Conservation (phyloP, 805 yeast genomes). For the Candida maltosa region DNA sequence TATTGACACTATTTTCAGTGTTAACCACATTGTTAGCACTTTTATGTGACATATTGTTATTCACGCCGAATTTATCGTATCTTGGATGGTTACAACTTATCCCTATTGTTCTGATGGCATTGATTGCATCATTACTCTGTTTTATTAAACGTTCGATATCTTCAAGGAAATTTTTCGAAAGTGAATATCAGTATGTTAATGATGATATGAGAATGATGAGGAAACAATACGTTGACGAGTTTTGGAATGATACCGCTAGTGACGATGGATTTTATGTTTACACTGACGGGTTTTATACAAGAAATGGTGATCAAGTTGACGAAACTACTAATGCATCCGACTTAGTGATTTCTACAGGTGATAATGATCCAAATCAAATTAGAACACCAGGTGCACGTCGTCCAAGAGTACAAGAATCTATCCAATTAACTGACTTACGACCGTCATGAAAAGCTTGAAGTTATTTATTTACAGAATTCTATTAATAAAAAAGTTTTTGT, state of each 20-base stretch:
- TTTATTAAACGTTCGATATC: slow-evolving; percentile 66
- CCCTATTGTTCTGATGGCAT: slow-evolving; percentile 62
- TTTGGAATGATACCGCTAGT: slow-evolving; percentile 28
- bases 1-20: slow-evolving; percentile 67
- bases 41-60: slow-evolving; percentile 76
- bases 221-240: slow-evolving; percentile 10
- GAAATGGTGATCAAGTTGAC: too few species aligned
- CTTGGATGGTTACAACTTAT: slow-evolving; percentile 82
- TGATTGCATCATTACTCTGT: slow-evolving; percentile 65
- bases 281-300: slow-evolving; percentile 37
- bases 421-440: too few species aligned
- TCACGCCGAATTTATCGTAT: slow-evolving; percentile 72
- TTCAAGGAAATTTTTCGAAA: slow-evolving; percentile 41
- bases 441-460: too few species aligned
- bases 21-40: slow-evolving; percentile 69
- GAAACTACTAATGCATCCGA: too few species aligned
- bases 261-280: slow-evolving; percentile 44
- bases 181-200: slow-evolving; percentile 23
- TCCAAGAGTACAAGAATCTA: too few species aligned
- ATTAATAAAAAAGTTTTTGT: too few species aligned
- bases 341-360: too few species aligned
- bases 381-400: too few species aligned
- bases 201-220: slow-evolving; percentile 32
- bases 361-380: too few species aligned
- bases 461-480: too few species aligned